These are phyloP conservation scores for Saccharomyces hybrid DNA, from an alignment of 1,139 yeast species.

Conservation along the genomic window DNA sequence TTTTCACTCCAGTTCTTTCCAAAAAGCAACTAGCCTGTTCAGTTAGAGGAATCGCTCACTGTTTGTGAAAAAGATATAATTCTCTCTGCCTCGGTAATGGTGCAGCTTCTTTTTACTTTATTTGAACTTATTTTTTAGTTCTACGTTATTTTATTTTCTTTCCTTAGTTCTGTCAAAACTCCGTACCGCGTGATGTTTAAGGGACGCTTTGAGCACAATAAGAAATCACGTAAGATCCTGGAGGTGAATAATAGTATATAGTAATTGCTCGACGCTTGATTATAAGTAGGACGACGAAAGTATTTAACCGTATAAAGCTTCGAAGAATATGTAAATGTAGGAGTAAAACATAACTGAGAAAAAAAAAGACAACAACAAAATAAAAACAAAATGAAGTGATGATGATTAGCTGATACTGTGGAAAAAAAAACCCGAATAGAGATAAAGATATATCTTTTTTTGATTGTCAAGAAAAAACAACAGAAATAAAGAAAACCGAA, in stretches of 20 bases:
- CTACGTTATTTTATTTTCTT: neutral
- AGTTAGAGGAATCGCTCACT: neutral
- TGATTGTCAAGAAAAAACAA: too few relatives aligned
- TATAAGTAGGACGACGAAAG: neutral
- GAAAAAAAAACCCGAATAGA: neutral
- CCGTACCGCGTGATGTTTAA: neutral
- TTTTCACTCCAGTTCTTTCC: neutral
- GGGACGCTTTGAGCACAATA: neutral
- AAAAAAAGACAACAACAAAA: neutral
- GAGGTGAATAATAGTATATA: neutral
- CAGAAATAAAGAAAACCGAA: too few relatives aligned
- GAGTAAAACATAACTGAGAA: neutral
- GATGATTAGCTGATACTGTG: neutral
- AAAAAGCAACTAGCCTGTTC: neutral
- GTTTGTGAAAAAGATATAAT: neutral
- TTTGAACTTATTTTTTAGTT: neutral
- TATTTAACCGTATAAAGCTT: neutral
- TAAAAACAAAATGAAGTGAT: neutral
- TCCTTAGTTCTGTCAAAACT: neutral
- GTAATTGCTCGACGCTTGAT: too few relatives aligned
- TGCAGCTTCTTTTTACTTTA: neutral
- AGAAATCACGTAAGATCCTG: neutral
- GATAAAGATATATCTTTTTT: neutral
- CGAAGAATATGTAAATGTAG: neutral
- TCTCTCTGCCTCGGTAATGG: neutral